Percentiles rank a stretch among this genome's conserved stretches.
Evolutionary conservation across 345 rosid species (phyloP).

Genomic region (Pugionium cornutum): DNA sequence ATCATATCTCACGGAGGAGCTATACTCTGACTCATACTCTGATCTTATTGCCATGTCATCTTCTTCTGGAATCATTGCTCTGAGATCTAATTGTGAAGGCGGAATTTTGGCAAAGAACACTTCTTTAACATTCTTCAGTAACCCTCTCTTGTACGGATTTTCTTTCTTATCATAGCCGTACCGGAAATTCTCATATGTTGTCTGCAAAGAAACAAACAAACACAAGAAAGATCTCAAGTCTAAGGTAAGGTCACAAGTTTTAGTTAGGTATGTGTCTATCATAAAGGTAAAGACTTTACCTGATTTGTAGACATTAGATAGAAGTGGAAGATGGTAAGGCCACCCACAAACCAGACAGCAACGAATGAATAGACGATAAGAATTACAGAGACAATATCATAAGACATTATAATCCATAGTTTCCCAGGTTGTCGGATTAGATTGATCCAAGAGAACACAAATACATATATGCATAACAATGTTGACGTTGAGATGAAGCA

Average conservation of each 20-base stretch:
- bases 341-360: not conserved
- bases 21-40: not conserved
- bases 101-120: not conserved
- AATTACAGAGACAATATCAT: not conserved
- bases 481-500: not conserved
- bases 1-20: slow-evolving; percentile 24
- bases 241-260: not conserved
- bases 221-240: not conserved
- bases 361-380: not conserved
- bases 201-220: not conserved
- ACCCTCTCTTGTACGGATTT: not conserved
- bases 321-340: not conserved
- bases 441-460: not conserved
- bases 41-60: not conserved
- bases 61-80: not conserved
- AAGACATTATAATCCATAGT: not conserved
- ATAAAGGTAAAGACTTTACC: not conserved
- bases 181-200: not conserved
- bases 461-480: not conserved
- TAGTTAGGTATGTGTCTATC: not conserved
- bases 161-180: not conserved
- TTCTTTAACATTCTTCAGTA: not conserved
- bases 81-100: not conserved
- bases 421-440: not conserved
- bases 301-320: not conserved